Evolutionary conservation across 345 rosid genomes (phyloP).

Genomic region (Mercurialis annua): DNA sequence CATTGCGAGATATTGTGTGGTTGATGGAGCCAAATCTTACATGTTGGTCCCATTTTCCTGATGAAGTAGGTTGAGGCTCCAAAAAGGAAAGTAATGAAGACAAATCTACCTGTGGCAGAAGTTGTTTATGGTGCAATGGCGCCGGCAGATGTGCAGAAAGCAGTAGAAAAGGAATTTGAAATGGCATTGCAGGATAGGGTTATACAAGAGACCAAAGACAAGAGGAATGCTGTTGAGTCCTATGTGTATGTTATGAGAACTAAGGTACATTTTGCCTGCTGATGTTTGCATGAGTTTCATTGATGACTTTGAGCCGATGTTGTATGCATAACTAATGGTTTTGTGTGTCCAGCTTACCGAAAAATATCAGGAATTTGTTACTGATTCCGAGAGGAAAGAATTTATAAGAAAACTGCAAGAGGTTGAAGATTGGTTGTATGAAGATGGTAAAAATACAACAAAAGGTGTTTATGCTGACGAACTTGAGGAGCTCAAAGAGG

Average conservation of each 20-base stretch:
- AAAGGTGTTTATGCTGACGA: slow-evolving; percentile 93
- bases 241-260: slow-evolving; percentile 97
- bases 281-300: not conserved
- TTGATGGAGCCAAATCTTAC: not conserved
- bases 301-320: not conserved
- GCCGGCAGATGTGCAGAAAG: slow-evolving; percentile 71
- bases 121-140: slow-evolving; percentile 68
- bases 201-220: slow-evolving; percentile 97
- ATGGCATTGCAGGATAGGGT: slow-evolving; percentile 98
- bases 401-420: slow-evolving; percentile 63
- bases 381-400: slow-evolving; percentile 62
- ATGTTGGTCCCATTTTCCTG: not conserved
- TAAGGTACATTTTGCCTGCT: slow-evolving; percentile 46
- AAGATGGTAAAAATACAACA: slow-evolving; percentile 97
- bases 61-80: slow-evolving; percentile 65
- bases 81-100: slow-evolving; percentile 91
- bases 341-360: slow-evolving; percentile 57
- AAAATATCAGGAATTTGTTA: slow-evolving; percentile 74
- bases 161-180: slow-evolving; percentile 92
- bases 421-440: slow-evolving; percentile 95
- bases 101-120: slow-evolving; percentile 70
- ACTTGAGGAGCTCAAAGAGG: slow-evolving; percentile 96
- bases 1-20: too few species aligned
- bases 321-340: too few species aligned
- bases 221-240: slow-evolving; percentile 95